Conservation (phyloP, 805 yeast genomes). For the Candida parachauliodes region DNA sequence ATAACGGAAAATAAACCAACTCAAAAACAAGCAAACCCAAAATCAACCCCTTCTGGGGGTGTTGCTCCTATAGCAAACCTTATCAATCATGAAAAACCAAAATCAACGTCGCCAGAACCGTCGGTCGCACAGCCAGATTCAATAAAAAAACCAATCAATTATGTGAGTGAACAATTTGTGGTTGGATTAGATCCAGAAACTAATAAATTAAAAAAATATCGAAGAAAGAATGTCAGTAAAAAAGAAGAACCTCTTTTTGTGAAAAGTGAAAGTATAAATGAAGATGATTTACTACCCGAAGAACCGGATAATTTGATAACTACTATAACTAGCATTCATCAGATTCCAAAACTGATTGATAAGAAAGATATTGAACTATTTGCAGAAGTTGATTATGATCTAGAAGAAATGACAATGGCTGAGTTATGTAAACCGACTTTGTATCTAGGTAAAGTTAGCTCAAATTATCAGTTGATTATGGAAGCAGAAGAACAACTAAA, state of each 20-base stretch:
- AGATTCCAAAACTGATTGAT: slow-evolving; percentile 36
- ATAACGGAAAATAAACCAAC: not conserved
- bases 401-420: slow-evolving; percentile 55
- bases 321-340: slow-evolving; percentile 25
- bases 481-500: slow-evolving; percentile 42
- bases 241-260: slow-evolving; percentile 9
- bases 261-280: slow-evolving; percentile 10
- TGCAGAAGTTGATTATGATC: slow-evolving; percentile 46
- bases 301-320: slow-evolving; percentile 21
- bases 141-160: slow-evolving; percentile 2
- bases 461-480: slow-evolving; percentile 52
- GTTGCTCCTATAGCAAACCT: slow-evolving; percentile 6
- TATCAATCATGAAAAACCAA: not conserved
- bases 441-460: slow-evolving; percentile 64
- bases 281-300: slow-evolving; percentile 9
- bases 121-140: too few relatives aligned
- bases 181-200: slow-evolving; percentile 32
- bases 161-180: slow-evolving; percentile 17
- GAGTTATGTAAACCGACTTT: slow-evolving; percentile 67
- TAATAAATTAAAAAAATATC: slow-evolving; percentile 25
- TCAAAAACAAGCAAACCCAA: slow-evolving; percentile 2
- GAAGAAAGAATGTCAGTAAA: slow-evolving; percentile 12
- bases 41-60: slow-evolving; percentile 10
- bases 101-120: slow-evolving; percentile 9
- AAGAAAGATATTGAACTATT: slow-evolving; percentile 36